These are phyloP conservation scores for Chytriomyces hyalinus DNA, from an alignment of 192 early-diverging fungal species.

Conservation along the genomic window DNA sequence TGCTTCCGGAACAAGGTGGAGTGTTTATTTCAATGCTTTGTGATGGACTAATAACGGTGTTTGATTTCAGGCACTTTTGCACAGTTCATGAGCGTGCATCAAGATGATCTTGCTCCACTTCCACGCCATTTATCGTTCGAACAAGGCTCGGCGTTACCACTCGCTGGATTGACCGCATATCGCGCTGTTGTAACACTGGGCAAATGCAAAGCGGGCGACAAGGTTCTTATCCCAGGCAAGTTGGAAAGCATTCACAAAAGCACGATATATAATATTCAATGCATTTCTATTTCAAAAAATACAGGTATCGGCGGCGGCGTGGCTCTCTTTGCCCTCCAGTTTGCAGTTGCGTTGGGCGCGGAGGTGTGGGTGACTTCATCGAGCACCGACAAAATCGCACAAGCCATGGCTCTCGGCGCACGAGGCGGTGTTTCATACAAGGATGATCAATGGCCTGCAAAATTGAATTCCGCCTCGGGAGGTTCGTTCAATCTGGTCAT, in stretches of 20 bases:
- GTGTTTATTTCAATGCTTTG: not conserved
- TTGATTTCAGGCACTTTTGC: slow-evolving; percentile 58
- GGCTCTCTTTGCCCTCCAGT: slow-evolving; percentile 69
- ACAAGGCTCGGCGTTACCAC: slow-evolving; percentile 72
- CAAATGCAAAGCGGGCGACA: slow-evolving; percentile 52
- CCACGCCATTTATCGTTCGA: slow-evolving; percentile 64
- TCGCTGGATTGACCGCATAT: slow-evolving; percentile 63
- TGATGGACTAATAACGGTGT: not conserved
- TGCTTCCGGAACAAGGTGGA: slow-evolving; percentile 29
- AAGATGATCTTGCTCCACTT: slow-evolving; percentile 51
- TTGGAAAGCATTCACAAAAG: no score
- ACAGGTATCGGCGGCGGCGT: slow-evolving; percentile 76
- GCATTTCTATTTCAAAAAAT: not conserved
- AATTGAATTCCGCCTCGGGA: slow-evolving; percentile 48
- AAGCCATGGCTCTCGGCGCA: slow-evolving; percentile 67
- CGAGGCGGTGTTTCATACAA: slow-evolving; percentile 74
- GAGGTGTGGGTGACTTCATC: slow-evolving; percentile 76
- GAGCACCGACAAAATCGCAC: slow-evolving; percentile 63
- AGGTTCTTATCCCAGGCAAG: slow-evolving; percentile 64
- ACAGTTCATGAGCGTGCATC: slow-evolving; percentile 57
- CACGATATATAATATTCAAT: no score
- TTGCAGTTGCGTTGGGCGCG: slow-evolving; percentile 69
- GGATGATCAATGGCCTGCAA: slow-evolving; percentile 48
- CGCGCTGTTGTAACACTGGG: slow-evolving; percentile 71
- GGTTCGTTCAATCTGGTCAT: slow-evolving; percentile 59